These are phyloP conservation scores for Candida sithepensis DNA, from an alignment of 805 yeast genomes.

Conservation along the genomic window DNA sequence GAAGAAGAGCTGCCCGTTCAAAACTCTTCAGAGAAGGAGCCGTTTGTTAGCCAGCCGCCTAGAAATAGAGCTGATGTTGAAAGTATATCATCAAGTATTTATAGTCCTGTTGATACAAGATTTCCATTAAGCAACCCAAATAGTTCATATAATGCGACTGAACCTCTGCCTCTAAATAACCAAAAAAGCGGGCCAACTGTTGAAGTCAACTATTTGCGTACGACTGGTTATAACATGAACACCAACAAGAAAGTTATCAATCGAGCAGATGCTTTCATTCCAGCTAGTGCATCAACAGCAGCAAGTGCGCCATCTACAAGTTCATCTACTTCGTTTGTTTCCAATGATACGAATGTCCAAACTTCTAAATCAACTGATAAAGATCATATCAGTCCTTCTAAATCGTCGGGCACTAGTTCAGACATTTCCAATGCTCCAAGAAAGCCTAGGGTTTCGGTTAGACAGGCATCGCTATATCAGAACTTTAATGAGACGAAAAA, in stretches of 20 bases:
- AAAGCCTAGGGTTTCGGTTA: conserved; percentile 26
- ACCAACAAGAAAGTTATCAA: not conserved
- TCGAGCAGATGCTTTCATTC: not conserved
- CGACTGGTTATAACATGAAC: not conserved
- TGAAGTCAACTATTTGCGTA: not conserved
- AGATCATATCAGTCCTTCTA: not conserved
- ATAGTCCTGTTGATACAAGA: not conserved
- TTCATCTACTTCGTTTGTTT: not conserved
- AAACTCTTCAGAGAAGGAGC: not conserved
- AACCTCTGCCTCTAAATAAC: not conserved
- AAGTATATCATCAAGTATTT: not conserved
- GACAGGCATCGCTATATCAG: conserved; percentile 26
- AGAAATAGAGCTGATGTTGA: not conserved
- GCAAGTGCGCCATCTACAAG: not conserved
- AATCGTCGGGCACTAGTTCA: not conserved
- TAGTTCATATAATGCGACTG: not conserved
- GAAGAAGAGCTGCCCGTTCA: not conserved
- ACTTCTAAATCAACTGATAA: not conserved
- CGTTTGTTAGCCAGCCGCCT: not conserved
- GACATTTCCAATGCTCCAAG: not conserved
- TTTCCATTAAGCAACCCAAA: not conserved
- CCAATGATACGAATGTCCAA: not conserved
- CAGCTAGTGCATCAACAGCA: not conserved
- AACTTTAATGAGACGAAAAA: conserved; percentile 10
- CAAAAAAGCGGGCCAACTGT: not conserved